Percentiles rank a stretch among this genome's conserved stretches.
These are phyloP conservation scores for Xeromyces bisporus DNA, from an alignment of 495 filamentous ascomycete genomes.

Conservation along the genomic window DNA sequence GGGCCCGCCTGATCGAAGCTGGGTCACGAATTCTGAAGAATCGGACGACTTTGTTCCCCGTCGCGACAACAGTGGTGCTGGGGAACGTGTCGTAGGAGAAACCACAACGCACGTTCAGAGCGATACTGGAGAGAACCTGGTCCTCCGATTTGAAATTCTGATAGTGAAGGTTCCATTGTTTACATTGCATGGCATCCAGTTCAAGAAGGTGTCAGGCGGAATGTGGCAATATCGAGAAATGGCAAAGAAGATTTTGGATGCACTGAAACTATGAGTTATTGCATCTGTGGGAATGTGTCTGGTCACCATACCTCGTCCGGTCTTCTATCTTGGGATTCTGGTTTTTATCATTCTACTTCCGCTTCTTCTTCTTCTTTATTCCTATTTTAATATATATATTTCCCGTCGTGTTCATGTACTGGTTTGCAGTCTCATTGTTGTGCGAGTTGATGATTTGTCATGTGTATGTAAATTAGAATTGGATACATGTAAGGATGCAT, in stretches of 20 bases:
- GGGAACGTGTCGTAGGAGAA: slow-evolving; percentile 47
- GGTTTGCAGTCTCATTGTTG: not conserved
- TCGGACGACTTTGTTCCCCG: slow-evolving; percentile 51
- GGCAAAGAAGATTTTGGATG: slow-evolving; percentile 85
- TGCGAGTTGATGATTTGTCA: not conserved
- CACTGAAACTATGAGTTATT: slow-evolving; percentile 51
- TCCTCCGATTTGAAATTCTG: slow-evolving; percentile 85
- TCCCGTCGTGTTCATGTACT: not conserved
- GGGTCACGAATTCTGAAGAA: slow-evolving; percentile 56
- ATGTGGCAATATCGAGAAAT: slow-evolving; percentile 98
- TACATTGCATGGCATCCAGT: slow-evolving; percentile 87
- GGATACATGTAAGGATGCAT: not conserved
- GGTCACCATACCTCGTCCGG: not conserved
- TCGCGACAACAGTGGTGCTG: slow-evolving; percentile 21
- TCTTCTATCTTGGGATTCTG: not conserved
- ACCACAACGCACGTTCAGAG: slow-evolving; percentile 76
- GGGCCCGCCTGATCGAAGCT: slow-evolving; percentile 47
- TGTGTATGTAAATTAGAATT: not conserved
- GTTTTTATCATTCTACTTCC: not conserved
- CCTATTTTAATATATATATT: no score
- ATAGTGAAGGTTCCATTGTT: slow-evolving; percentile 96
- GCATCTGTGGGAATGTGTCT: not conserved
- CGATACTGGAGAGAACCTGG: slow-evolving; percentile 62
- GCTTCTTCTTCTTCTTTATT: not conserved
- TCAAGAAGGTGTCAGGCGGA: slow-evolving; percentile 89